Evolutionary conservation across 192 early-diverging fungal species (phyloP).

Genomic region (Mortierella claussenii): DNA sequence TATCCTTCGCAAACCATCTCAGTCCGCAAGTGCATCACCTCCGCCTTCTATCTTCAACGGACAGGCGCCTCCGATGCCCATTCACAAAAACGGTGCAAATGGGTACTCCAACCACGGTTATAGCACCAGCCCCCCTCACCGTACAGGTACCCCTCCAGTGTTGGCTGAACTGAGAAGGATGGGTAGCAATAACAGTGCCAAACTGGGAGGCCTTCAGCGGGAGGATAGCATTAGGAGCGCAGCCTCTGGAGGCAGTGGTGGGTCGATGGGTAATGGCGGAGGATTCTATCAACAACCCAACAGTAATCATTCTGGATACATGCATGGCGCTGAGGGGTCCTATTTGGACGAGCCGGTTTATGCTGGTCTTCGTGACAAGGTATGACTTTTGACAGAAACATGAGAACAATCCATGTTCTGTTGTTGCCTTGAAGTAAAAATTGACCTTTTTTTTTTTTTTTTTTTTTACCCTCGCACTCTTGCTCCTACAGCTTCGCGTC

Average conservation of each 20-base stretch:
- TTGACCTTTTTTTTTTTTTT: neutral
- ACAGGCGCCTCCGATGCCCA: too few relatives aligned
- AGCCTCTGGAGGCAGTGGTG: slow-evolving; percentile 32
- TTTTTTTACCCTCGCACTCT: too few relatives aligned
- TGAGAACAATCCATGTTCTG: neutral
- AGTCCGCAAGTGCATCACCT: too few relatives aligned
- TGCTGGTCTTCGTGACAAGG: slow-evolving; percentile 48
- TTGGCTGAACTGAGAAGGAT: slow-evolving; percentile 17
- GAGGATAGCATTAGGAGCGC: slow-evolving; percentile 45
- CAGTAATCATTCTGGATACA: slow-evolving; percentile 10
- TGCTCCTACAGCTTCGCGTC: slow-evolving; percentile 58
- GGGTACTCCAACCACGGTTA: neutral
- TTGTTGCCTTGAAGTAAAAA: neutral
- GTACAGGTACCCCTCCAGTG: slow-evolving; percentile 14
- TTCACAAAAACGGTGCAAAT: neutral
- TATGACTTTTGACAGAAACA: neutral
- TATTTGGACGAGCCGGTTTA: slow-evolving; percentile 45
- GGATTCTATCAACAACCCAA: slow-evolving; percentile 44
- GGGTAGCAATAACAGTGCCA: slow-evolving; percentile 8
- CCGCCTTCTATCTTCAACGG: too few relatives aligned
- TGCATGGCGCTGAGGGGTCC: slow-evolving; percentile 15
- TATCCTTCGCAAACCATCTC: slow-evolving; percentile 7
- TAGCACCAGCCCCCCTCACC: slow-evolving; percentile 10
- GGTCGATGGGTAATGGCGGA: slow-evolving; percentile 4
- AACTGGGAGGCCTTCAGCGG: slow-evolving; percentile 13